Base-by-base conservation (phyloP, 1,139 yeast species). In the Sugiyamaella paludigena region DNA sequence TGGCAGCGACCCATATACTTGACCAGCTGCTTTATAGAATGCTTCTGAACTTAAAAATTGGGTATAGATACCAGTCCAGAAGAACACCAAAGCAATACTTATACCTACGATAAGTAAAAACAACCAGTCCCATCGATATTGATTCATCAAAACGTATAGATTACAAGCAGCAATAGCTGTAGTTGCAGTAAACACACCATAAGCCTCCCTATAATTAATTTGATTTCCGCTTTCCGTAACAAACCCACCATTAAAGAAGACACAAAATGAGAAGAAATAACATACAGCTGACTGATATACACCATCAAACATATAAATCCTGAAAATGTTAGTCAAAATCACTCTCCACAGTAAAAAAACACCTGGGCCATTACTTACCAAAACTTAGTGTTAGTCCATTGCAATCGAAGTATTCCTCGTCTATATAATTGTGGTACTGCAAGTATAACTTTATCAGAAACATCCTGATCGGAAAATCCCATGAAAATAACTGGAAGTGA, bases 31-130 rank as follows among this genome's bases (percentile, higher is more conserved):
- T 63, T 83, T 80, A 71, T 84, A 92, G 59, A 87, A 87, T 61
- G 84, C 95, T 8, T 72, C 76, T 43, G 94, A 78, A 42, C 75
- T 70, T 7, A 75, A 55, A 9, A 79, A 69, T 26, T 84, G 74
- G 1, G 96, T 80, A 91, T 96, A 92, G 47, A 91, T 75, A 48
- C 97, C 97, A 0, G 96, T 87, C 98, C 98, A 91, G 43, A 79
- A 82, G 64, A 82, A 87, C 41, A 89, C 75, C 38, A 89, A 63
- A 48, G 87, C 63, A 49, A 81, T 78, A 8, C 96, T 87, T 40
- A 92, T 64, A 4, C 73, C 70, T 49, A 81, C 79, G 58, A 87
- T 78, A 43, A 86, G 64, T n/a, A 76, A 57, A 7, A 91, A 81
- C 46, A 88, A 71, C 94, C 95, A 87, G 71, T 92, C 98, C 98